Conservation (phyloP, 1,284 basidiomycete species). For the Peniophora sp. region DNA sequence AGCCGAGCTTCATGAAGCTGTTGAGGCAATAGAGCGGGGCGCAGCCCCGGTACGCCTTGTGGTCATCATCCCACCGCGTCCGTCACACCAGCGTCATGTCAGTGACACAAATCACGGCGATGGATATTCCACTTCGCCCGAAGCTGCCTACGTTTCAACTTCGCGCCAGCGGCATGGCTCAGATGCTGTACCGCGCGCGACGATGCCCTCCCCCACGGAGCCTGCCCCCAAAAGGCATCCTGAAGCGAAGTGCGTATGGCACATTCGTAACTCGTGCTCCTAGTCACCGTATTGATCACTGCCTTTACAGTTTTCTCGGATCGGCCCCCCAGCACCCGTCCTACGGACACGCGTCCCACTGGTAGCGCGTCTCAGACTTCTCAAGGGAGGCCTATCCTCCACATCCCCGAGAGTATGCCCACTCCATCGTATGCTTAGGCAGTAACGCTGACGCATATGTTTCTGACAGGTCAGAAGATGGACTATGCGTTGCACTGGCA, state of each 20-base stretch:
- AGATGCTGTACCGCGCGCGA: not conserved
- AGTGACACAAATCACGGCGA: too few species aligned
- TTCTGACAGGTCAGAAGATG: not conserved
- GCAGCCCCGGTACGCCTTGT: too few species aligned
- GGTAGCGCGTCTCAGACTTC: not conserved
- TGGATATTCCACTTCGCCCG: not conserved
- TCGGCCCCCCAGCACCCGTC: not conserved
- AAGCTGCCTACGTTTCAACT: not conserved
- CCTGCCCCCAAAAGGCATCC: not conserved
- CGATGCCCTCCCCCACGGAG: not conserved
- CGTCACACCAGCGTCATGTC: not conserved
- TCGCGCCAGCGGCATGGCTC: not conserved
- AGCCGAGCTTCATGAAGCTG: too few species aligned
- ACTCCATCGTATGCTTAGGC: too few species aligned
- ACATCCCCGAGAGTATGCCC: not conserved
- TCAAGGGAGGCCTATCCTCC: not conserved
- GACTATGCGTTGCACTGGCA: slow-evolving; percentile 29
- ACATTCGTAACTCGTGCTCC: not conserved
- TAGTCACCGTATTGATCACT: not conserved
- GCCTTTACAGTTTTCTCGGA: not conserved
- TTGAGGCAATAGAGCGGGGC: too few species aligned
- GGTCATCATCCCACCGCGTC: not conserved
- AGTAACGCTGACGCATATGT: not conserved
- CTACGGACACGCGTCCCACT: not conserved
- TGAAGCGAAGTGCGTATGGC: not conserved